These are phyloP conservation scores for Actinidia chinensis DNA, from an alignment of 179 eudicot species.

Conservation along the genomic window DNA sequence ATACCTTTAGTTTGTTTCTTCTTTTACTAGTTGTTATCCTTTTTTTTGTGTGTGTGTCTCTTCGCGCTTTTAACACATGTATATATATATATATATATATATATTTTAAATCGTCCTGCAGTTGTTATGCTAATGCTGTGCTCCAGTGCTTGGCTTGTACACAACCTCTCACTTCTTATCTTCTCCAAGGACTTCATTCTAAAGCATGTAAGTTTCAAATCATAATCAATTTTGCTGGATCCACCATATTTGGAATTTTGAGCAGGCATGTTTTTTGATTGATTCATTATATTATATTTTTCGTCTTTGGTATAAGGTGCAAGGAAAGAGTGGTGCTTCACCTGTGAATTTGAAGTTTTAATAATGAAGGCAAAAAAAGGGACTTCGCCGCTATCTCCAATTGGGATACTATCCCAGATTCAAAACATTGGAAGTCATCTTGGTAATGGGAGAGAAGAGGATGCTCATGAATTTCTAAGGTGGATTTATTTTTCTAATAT, in stretches of 20 bases:
- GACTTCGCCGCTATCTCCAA: conserved; percentile 56
- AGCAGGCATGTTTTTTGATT: not conserved
- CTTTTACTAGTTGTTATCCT: not conserved
- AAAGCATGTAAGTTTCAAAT: conserved; percentile 58
- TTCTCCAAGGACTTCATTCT: conserved; percentile 84
- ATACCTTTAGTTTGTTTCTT: not conserved
- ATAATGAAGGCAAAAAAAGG: conserved; percentile 56
- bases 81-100: conserved; percentile 29
- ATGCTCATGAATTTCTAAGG: conserved; percentile 96
- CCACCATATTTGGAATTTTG: not conserved
- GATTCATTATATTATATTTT: not conserved
- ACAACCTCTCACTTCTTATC: conserved; percentile 81
- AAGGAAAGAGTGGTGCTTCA: conserved; percentile 80
- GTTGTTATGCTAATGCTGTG: conserved; percentile 94
- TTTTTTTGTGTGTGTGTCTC: not conserved
- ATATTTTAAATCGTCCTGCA: conserved; percentile 30
- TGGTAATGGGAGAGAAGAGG: conserved; percentile 80
- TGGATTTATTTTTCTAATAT: conserved; percentile 19
- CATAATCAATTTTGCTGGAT: not conserved
- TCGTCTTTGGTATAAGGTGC: conserved; percentile 43
- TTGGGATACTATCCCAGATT: conserved; percentile 64
- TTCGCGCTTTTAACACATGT: conserved; percentile 50
- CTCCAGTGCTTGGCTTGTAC: conserved; percentile 90
- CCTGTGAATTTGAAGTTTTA: conserved; percentile 76
- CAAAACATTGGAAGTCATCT: conserved; percentile 68